Base-by-base conservation (phyloP, 1,139 yeast genomes). In the Candida anutae region DNA sequence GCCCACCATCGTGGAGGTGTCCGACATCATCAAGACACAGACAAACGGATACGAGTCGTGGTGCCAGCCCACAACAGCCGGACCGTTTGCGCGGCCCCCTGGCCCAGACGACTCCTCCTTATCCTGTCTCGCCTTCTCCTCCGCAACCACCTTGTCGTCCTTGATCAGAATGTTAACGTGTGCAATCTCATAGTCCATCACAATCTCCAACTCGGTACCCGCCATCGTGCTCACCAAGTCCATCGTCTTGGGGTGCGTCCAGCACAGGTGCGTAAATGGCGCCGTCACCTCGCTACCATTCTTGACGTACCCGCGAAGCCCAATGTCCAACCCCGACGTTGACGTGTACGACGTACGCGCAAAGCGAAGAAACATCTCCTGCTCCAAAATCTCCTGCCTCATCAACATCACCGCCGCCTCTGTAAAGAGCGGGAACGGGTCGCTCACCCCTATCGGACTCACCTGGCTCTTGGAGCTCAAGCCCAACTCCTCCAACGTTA, bases 11-110 rank as follows among this genome's bases (percentile, higher is more conserved):
- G 53, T 22, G 76, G 71, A n/a, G 78, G 79, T 72, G 42, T 72
- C 77, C 23, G 74, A 63, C 22, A 74, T 45, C 80, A 74, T 74
- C 30, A 74, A 54, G 13, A 74, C 79, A 49, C 78, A 73, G n/a
- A 74, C 79, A 46, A 70, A 70, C 8, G 78, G 79, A 32, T 70
- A 72, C 21, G 74, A 63, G 45, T 74, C 80, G 30, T 56, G 46
- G 51, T 74, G 79, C 80, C 79, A 74, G 15, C 70, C 69, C 16
- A 70, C 75, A 26, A 70, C 58, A 23, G 73, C 75, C 13, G 73
- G 73, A 27, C 68, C 56, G 17, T 63, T 62, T 5, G 46, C 50
- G n/a, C n/a, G n/a, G 12, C 55, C 55, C 15, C 51, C 42, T 5
- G 37, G 31, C 10, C 29, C 39, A 16, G 32, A 29, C 11, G 36